Conservation (phyloP, 768 basidiomycete species). For the Pleurotus sapidus region DNA sequence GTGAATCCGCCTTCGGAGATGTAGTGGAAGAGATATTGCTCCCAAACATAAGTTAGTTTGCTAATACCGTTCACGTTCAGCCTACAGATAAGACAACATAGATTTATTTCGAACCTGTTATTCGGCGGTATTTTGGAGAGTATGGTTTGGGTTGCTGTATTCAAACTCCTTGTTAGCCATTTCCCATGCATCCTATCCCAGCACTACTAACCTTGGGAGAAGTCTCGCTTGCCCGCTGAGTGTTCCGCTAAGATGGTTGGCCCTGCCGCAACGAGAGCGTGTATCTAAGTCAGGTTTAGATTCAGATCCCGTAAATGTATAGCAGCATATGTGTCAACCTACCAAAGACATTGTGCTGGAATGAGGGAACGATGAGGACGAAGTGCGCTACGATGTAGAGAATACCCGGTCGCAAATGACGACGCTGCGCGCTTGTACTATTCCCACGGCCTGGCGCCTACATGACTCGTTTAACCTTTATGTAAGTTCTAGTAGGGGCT, state of each 20-base stretch:
- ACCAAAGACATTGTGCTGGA: conserved; percentile 28
- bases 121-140: conserved; percentile 95
- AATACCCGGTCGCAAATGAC: too few relatives aligned
- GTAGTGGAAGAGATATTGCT: conserved; percentile 93
- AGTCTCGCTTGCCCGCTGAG: conserved; percentile 76
- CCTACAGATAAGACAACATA: conserved; percentile 11
- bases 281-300: conserved; percentile 47
- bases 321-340: not conserved
- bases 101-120: conserved; percentile 50
- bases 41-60: conserved; percentile 87
- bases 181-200: not conserved
- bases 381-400: not conserved
- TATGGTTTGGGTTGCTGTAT: conserved; percentile 78
- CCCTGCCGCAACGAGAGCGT: conserved; percentile 80
- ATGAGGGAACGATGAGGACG: not conserved
- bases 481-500: too few relatives aligned
- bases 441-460: too few relatives aligned
- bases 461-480: too few relatives aligned
- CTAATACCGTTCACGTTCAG: conserved; percentile 26
- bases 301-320: not conserved
- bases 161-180: not conserved
- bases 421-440: too few relatives aligned
- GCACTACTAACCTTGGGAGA: conserved; percentile 71
- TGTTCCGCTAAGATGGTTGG: conserved; percentile 85
- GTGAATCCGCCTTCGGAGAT: conserved; percentile 84